phyloP scores from a whole-genome alignment of 2,329 filamentous ascomycete genomes.

The Elsinoe arachidis region DNA sequence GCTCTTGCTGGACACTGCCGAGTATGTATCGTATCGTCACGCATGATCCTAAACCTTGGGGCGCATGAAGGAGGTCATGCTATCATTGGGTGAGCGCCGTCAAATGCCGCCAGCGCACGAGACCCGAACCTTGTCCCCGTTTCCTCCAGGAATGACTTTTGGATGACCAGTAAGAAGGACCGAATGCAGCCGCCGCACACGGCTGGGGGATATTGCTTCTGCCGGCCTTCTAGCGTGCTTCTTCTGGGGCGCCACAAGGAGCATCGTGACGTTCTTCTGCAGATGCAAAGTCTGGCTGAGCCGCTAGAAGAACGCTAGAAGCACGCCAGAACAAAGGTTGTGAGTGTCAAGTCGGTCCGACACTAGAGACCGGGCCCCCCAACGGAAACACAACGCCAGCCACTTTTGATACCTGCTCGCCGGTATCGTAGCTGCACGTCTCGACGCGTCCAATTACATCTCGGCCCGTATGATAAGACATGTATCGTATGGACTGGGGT shows the following conservation, averaged over 20 bases:
- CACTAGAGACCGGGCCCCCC: neutral
- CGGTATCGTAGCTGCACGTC: no score
- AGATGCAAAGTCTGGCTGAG: neutral
- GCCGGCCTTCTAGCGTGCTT: neutral
- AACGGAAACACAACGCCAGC: neutral
- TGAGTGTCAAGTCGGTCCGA: neutral
- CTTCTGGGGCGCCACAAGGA: neutral
- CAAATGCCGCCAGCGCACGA: no score
- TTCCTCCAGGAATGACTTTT: neutral
- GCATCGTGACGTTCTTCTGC: constrained; percentile 2
- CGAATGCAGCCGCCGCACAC: neutral
- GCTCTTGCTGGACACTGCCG: no score
- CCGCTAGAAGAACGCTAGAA: constrained; percentile 9
- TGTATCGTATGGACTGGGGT: neutral
- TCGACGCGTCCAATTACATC: no score
- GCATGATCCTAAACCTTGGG: neutral
- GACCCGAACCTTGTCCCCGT: neutral
- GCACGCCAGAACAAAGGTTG: neutral
- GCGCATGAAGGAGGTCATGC: neutral
- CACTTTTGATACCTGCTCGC: no score
- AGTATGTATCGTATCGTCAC: no score
- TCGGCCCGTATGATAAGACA: no score
- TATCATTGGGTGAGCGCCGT: neutral
- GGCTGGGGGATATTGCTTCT: neutral
- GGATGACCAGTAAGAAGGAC: neutral